Base-by-base conservation (phyloP, 2,329 filamentous ascomycete genomes). In the Alternaria incomplexa region DNA sequence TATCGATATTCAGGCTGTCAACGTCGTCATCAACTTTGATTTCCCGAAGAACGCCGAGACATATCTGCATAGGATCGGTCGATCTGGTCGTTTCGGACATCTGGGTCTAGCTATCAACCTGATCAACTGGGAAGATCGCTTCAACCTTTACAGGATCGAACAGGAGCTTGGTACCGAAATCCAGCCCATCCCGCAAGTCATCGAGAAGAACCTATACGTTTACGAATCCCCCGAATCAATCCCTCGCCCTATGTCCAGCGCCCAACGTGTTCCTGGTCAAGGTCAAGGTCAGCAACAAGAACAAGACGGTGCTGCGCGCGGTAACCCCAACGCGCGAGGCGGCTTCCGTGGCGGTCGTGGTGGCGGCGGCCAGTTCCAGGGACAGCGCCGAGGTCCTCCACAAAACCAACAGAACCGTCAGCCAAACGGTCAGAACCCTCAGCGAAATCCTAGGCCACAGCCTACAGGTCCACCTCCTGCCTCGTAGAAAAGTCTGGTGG, bases 1-100 rank as follows among this genome's bases (percentile, higher is more conserved):
- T 89, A 99, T 99, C 76, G 96, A 99, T 83, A 99, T 99, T 69
- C 96, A 99, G 82, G 96, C 96, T 57, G 96, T 99, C 77, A 99
- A 99, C 74, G 96, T 99, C 58, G 96, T 99, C 79, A 99, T 99
- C 88, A 99, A 99, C 85, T 99, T 99, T 77, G 96, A 99, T 77
- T 99, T 99, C 81, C 96, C 96, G 58, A 99, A 99, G 85, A 99
- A 99, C 76, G 96, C 96, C 15, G 96, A 99, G 83, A 99, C 96
- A 0, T 99, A 99, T 79, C 89, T 99, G 61, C 96, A 99, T 83
- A 93, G 96, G 72, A 99, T 99, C 79, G 96, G 96, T 85, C 93
- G 96, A 78, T 99, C 96, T 55, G 96, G 96, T 71, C 93, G 96
- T 70, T 99, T 97, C 79, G 96, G 96, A 70, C 96, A 99, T 83